These are phyloP conservation scores for Citrus maxima DNA, from an alignment of 345 rosid genomes.

Conservation along the genomic window DNA sequence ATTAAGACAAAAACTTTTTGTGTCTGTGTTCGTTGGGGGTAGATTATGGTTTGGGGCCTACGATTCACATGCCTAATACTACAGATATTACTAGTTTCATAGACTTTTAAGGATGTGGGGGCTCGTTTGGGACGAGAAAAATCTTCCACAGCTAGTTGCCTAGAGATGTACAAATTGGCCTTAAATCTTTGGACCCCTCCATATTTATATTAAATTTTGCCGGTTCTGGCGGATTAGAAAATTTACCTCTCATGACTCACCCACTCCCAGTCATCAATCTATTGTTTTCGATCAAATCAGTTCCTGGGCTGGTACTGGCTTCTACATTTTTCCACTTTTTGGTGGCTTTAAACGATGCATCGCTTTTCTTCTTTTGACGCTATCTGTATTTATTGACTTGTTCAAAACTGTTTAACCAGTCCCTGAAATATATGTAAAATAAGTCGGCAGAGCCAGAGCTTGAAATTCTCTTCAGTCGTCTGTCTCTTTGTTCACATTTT, in stretches of 20 bases:
- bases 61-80: constrained; percentile 12
- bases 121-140: constrained; percentile 11
- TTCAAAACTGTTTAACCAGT: background rate
- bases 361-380: constrained; percentile 3
- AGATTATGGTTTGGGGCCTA: constrained; percentile 19
- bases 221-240: background rate
- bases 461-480: background rate
- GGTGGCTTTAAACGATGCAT: background rate
- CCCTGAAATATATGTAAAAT: background rate
- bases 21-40: background rate
- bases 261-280: background rate
- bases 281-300: background rate
- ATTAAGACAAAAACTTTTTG: constrained; percentile 2
- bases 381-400: background rate
- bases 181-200: constrained; percentile 7
- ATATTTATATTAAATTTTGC: background rate
- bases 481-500: background rate
- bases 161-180: background rate
- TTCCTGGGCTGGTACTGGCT: background rate
- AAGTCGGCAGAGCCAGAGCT: background rate
- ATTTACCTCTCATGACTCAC: background rate
- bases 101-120: constrained; percentile 20
- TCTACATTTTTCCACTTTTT: too few species aligned
- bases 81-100: background rate
- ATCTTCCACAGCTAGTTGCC: constrained; percentile 10